Evolutionary conservation across 2,329 filamentous ascomycete species (phyloP).

Genomic region (Neonectria magnoliae): DNA sequence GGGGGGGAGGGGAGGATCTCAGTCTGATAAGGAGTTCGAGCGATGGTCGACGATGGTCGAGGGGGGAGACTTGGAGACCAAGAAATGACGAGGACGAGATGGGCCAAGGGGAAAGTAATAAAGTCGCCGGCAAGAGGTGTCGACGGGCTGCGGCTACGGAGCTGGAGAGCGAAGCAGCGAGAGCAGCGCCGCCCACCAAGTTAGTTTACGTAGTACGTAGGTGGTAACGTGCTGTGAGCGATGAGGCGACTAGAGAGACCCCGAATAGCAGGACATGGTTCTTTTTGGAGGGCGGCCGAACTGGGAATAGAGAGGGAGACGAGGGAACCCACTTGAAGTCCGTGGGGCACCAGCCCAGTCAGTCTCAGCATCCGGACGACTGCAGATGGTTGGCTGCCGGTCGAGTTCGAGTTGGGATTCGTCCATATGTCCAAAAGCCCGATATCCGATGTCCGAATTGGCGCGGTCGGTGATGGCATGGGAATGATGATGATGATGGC

Average conservation of each 20-base stretch:
- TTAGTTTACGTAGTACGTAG: constrained; percentile 11
- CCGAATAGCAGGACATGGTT: constrained; percentile 20
- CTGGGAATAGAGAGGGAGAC: constrained; percentile 4
- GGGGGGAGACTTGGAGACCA: neutral
- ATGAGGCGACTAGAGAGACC: constrained; percentile 23
- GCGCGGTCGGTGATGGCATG: constrained; percentile 8
- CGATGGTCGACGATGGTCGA: neutral
- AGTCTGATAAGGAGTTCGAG: constrained; percentile 5
- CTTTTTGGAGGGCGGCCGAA: constrained; percentile 21
- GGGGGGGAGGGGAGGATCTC: neutral
- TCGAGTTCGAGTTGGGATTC: neutral
- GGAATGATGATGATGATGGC: constrained; percentile 1
- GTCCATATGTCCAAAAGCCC: constrained; percentile 1
- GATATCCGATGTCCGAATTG: constrained; percentile 20
- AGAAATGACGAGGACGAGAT: constrained; percentile 3
- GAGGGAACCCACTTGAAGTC: constrained; percentile 13
- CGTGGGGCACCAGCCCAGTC: constrained; percentile 8
- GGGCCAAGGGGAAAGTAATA: constrained; percentile 24
- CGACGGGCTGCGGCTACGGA: constrained; percentile 2
- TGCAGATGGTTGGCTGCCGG: too few species aligned
- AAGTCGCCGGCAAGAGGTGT: constrained; percentile 5
- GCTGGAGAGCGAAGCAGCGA: constrained; percentile 2
- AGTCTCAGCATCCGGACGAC: neutral
- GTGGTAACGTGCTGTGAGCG: constrained; percentile 1
- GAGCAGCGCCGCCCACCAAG: neutral